A percentile compares a stretch with the other conserved stretches of the same genome.
phyloP scores from a whole-genome alignment of 345 rosid genomes.

The Eucalyptus fibrosa region DNA sequence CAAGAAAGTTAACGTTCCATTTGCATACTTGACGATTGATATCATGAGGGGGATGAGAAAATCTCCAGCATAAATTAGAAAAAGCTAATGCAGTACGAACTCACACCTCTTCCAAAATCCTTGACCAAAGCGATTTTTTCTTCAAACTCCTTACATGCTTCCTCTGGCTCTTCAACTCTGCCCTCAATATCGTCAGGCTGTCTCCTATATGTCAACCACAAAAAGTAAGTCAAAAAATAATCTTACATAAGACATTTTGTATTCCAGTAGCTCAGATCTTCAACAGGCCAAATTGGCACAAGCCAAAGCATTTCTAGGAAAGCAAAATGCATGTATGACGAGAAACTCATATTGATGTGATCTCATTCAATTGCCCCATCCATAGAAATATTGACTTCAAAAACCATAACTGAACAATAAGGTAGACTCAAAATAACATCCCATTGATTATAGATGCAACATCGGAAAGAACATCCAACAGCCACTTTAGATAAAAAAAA shows the following conservation, averaged over 20 bases:
- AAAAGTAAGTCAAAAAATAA: background rate
- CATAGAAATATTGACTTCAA: background rate
- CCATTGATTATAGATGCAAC: background rate
- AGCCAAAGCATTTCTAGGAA: background rate
- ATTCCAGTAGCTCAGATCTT: background rate
- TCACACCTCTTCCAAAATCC: constrained; percentile 88
- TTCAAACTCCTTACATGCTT: constrained; percentile 83
- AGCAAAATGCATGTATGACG: background rate
- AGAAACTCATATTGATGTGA: background rate
- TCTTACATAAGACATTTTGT: background rate
- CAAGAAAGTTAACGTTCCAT: background rate
- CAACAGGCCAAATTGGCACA: background rate
- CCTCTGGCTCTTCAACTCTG: constrained; percentile 84
- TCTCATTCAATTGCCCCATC: background rate
- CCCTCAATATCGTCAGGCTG: constrained; percentile 72
- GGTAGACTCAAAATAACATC: background rate
- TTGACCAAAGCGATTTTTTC: constrained; percentile 96
- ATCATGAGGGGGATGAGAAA: background rate
- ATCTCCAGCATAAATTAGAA: background rate
- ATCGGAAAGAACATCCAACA: background rate
- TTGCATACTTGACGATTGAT: background rate
- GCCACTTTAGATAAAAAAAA: background rate
- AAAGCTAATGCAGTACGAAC: background rate
- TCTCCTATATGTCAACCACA: constrained; percentile 33
- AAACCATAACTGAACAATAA: background rate